These are phyloP conservation scores for Nemania abortiva DNA, from an alignment of 2,329 filamentous ascomycete genomes.

Conservation along the genomic window DNA sequence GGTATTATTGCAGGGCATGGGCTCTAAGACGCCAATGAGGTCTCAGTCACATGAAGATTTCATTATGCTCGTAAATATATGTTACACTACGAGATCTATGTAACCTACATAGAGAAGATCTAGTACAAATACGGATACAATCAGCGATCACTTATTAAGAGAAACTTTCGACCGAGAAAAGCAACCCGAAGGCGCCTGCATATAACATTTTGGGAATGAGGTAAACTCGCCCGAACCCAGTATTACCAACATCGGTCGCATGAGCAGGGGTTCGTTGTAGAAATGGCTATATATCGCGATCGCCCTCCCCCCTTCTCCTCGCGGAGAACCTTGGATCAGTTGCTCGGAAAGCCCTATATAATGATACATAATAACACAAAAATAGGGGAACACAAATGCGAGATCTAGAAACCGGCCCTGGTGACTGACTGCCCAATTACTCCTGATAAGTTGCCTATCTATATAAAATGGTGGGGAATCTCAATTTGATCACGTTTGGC, in stretches of 20 bases:
- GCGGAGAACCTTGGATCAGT: neutral
- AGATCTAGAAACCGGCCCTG: neutral
- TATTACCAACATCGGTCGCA: neutral
- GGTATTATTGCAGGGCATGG: too few species aligned
- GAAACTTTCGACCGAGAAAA: neutral
- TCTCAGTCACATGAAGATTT: too few species aligned
- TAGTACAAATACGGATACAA: neutral
- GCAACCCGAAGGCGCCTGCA: neutral
- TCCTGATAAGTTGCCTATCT: neutral
- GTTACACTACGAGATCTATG: too few species aligned
- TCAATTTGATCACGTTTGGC: neutral
- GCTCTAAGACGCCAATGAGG: too few species aligned
- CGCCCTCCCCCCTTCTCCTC: neutral
- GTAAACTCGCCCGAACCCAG: neutral
- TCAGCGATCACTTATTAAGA: neutral
- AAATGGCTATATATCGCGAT: neutral
- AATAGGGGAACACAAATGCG: neutral
- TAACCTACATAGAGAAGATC: too few species aligned
- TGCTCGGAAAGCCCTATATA: neutral
- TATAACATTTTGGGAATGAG: neutral
- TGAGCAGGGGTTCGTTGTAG: neutral
- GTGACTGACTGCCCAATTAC: neutral
- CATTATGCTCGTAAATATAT: too few species aligned
- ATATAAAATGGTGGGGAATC: neutral
- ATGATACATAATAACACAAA: neutral